These are phyloP conservation scores for Austroboletus eburneus DNA, from an alignment of 768 basidiomycete species.

Conservation along the genomic window DNA sequence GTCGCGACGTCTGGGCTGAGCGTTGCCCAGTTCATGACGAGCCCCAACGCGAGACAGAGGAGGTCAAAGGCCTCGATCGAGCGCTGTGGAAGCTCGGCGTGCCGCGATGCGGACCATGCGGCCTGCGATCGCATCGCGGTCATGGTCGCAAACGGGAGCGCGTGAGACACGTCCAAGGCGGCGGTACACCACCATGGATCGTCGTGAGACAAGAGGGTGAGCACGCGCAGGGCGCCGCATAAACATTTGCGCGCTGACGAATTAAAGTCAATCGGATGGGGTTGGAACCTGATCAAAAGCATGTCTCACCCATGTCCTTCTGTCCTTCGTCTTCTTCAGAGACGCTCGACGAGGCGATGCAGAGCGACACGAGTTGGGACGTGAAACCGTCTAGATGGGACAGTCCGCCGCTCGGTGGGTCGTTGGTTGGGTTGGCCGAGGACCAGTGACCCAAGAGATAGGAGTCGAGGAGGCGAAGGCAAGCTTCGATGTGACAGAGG, in stretches of 20 bases:
- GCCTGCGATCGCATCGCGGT: slow-evolving; percentile 41
- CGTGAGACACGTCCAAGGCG: slow-evolving; percentile 43
- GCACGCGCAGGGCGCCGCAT: slow-evolving; percentile 57
- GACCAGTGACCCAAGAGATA: slow-evolving; percentile 60
- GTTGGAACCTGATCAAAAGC: no score
- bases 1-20: slow-evolving; percentile 45
- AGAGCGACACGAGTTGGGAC: slow-evolving; percentile 48
- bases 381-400: slow-evolving; percentile 31
- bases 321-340: slow-evolving; percentile 20
- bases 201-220: slow-evolving; percentile 68
- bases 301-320: slow-evolving; percentile 16
- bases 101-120: slow-evolving; percentile 14
- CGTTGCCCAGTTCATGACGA: slow-evolving; percentile 75
- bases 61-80: slow-evolving; percentile 54
- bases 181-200: slow-evolving; percentile 52
- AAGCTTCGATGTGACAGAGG: slow-evolving; percentile 47
- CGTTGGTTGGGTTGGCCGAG: slow-evolving; percentile 10
- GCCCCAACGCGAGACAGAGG: slow-evolving; percentile 68
- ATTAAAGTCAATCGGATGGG: no score
- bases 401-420: slow-evolving; percentile 6
- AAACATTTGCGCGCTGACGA: slow-evolving; percentile 43
- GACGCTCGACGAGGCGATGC: slow-evolving; percentile 44
- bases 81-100: slow-evolving; percentile 2
- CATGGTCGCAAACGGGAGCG: slow-evolving; percentile 46
- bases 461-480: slow-evolving; percentile 57